Evolutionary conservation across 192 early-diverging fungal genomes (phyloP).

Genomic region (Backusella circina): DNA sequence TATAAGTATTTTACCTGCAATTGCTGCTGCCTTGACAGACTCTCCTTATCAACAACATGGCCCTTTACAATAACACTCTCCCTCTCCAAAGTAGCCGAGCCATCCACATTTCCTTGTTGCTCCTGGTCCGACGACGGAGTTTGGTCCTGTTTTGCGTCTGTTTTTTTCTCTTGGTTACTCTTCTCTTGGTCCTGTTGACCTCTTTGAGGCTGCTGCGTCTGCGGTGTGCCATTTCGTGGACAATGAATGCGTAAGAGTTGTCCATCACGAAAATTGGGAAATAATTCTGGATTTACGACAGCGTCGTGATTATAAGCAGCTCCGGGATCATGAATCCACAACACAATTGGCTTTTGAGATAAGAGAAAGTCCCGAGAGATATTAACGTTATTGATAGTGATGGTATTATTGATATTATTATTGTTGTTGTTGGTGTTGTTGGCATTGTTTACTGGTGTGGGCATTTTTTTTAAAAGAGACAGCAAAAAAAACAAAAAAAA

Average conservation of each 20-base stretch:
- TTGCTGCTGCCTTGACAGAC: conserved; percentile 43
- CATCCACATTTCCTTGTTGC: conserved; percentile 11
- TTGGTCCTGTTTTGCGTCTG: conserved; percentile 4
- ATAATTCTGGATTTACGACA: conserved; percentile 66
- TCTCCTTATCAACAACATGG: conserved; percentile 45
- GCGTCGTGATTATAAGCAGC: conserved; percentile 43
- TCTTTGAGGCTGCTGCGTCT: neutral
- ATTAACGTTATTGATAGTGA: neutral
- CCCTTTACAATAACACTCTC: conserved; percentile 53
- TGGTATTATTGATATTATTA: neutral
- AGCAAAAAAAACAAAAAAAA: conserved; percentile 5
- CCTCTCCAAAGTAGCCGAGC: neutral
- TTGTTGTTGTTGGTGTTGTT: neutral
- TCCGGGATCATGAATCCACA: conserved; percentile 28
- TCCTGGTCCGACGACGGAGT: neutral
- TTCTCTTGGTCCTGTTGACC: neutral
- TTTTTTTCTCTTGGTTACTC: neutral
- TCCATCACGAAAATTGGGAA: conserved; percentile 54
- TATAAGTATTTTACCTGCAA: conserved; percentile 46
- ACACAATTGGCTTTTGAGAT: conserved; percentile 20
- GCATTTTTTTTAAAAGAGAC: neutral
- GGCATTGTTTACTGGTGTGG: neutral
- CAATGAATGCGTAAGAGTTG: conserved; percentile 65
- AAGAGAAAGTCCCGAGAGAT: neutral
- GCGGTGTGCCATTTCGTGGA: conserved; percentile 13